Percentiles rank a stretch among this genome's conserved stretches.
phyloP scores from a whole-genome alignment of 2,329 filamentous ascomycete species.

The Paracoccidioides brasiliensis region DNA sequence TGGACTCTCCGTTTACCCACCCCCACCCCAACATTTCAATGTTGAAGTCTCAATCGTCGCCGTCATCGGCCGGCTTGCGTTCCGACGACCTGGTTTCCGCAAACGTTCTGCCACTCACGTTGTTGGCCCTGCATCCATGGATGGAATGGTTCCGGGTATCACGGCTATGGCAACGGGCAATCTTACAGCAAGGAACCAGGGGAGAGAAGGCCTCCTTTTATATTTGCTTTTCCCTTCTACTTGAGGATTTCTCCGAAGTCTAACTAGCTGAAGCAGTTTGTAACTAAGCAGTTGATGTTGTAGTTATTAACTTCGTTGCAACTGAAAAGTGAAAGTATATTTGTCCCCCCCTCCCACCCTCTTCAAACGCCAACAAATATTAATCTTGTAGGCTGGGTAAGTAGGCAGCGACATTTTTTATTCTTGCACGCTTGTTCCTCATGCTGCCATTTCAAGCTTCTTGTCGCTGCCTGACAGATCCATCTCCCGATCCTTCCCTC shows the following conservation, averaged over 20 bases:
- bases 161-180: neutral
- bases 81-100: neutral
- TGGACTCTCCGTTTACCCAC: neutral
- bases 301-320: no score
- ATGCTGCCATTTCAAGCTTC: neutral
- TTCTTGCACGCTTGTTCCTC: neutral
- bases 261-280: no score
- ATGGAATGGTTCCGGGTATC: neutral
- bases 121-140: no score
- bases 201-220: neutral
- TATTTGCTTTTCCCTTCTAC: neutral
- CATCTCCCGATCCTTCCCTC: neutral
- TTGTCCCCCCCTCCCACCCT: neutral
- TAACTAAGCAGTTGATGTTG: no score
- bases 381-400: neutral
- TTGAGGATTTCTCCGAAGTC: neutral
- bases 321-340: neutral
- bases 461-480: neutral
- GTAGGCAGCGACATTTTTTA: conserved; percentile 1
- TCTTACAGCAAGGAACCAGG: neutral
- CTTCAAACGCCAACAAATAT: neutral
- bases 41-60: neutral
- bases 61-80: neutral
- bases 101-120: neutral
- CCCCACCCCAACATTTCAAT: neutral